Conservation (phyloP, 495 filamentous ascomycete species). For the Tricharina praecox region DNA sequence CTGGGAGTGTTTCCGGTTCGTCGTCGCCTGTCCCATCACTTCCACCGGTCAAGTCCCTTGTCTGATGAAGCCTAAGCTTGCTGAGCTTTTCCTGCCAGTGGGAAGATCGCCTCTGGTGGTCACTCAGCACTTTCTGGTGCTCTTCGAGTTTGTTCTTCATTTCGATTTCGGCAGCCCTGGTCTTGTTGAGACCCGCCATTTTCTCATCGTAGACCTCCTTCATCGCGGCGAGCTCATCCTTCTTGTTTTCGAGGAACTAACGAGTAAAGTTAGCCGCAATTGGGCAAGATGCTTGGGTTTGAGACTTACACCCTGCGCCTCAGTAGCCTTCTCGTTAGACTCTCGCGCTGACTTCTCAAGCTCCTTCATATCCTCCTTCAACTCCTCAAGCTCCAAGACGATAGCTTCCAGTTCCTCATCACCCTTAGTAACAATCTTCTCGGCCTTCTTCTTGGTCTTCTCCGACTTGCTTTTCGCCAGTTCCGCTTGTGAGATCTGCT, state of each 20-base stretch:
- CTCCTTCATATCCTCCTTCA: slow-evolving; percentile 58
- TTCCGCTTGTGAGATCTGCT: slow-evolving; percentile 43
- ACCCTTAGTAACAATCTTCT: slow-evolving; percentile 59
- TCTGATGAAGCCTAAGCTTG: slow-evolving; percentile 62
- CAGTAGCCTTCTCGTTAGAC: slow-evolving; percentile 57
- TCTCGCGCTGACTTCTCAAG: slow-evolving; percentile 59
- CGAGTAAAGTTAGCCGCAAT: slow-evolving; percentile 16
- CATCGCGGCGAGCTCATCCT: slow-evolving; percentile 55
- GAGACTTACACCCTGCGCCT: slow-evolving; percentile 47
- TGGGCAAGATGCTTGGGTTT: slow-evolving; percentile 25
- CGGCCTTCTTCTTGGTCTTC: slow-evolving; percentile 74
- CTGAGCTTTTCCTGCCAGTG: slow-evolving; percentile 81
- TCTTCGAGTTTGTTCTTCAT: slow-evolving; percentile 97
- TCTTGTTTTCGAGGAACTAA: slow-evolving; percentile 53
- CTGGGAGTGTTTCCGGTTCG: not conserved
- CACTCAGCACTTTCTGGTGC: slow-evolving; percentile 70
- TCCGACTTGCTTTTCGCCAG: slow-evolving; percentile 47
- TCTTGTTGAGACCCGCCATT: slow-evolving; percentile 74
- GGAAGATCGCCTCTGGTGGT: slow-evolving; percentile 67
- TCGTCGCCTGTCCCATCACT: not conserved
- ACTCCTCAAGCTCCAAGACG: slow-evolving; percentile 49
- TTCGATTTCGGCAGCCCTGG: slow-evolving; percentile 79
- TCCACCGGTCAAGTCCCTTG: slow-evolving; percentile 46
- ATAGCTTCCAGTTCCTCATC: slow-evolving; percentile 59
- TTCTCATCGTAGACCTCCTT: slow-evolving; percentile 79